These are phyloP conservation scores for Eucalyptus pumila DNA, from an alignment of 345 rosid species.

Conservation along the genomic window DNA sequence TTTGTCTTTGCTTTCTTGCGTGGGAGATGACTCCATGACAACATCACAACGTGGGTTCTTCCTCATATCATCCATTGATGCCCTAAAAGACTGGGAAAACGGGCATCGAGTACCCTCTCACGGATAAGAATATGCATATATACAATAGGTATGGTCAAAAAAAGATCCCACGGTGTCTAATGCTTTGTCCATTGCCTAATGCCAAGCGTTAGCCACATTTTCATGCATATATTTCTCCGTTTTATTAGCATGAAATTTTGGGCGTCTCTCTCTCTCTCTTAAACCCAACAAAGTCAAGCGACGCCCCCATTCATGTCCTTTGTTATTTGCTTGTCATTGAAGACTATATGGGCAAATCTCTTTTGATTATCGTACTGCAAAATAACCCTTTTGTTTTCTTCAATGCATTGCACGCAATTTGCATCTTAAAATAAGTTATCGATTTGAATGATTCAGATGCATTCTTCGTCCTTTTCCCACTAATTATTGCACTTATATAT, in stretches of 20 bases:
- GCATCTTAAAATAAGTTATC: background rate
- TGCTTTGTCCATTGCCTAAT: background rate
- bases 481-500: background rate
- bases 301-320: background rate
- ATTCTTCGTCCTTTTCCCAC: background rate
- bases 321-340: background rate
- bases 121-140: background rate
- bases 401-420: background rate
- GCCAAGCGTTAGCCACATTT: background rate
- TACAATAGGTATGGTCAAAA: background rate
- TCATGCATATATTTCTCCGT: background rate
- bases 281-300: background rate
- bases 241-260: background rate
- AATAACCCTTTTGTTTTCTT: background rate
- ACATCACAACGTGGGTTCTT: background rate
- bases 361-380: background rate
- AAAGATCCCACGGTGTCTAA: background rate
- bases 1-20: background rate
- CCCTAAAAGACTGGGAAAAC: background rate
- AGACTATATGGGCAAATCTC: background rate
- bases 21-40: background rate
- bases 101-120: background rate
- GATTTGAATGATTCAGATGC: background rate
- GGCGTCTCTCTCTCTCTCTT: background rate
- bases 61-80: background rate